Evolutionary conservation across 2,329 filamentous ascomycete genomes (phyloP), one percentile per base, ranked within the genome.

Genomic region (Sporothrix brunneoviolacea): DNA sequence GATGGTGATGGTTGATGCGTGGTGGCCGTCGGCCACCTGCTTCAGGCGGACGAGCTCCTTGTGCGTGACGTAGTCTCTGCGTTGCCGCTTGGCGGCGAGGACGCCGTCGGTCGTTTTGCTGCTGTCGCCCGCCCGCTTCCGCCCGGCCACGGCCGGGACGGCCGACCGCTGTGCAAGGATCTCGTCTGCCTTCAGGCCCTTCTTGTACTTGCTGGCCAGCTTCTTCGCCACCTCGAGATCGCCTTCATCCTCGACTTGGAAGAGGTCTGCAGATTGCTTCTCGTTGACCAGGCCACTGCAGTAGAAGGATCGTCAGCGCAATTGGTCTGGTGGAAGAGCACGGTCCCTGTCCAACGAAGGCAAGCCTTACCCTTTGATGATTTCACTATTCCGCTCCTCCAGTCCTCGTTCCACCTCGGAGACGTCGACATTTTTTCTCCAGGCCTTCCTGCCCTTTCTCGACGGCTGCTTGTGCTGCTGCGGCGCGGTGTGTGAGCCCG

Each of bases 401-500:
- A 98, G 79, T 54, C 93, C 93, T 48, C 85, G 72, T 61, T 91
- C 79, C 22, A 98, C 80, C 55, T 95, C 84, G 24, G 88, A 85
- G 55, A 97, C 80, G 69, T 98, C 89, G 68, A 98, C 89, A 71
- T 98, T 95, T 69, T 97, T 98, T 64, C 93, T 81, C 93, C 93
- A 98, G 28, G 93, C 91, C 73, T 95, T 97, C 71, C 97, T 97
- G 61, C 94, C 93, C 68, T 98, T 98, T 65, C 93, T 80, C 5
- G 91, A 97, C 22, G 90, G 82, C 68, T 98, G 93, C 57, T 81
- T 90, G 70, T 85, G 83, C 59, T 94, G 88, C 56, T 84, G 82
- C 10, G 90, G 91, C 16, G 88, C 85, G 32, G 75, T 69, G 12
- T 70, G 68, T 32, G 76, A 69, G 53, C 70, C 76, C 36, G 72